phyloP scores from a whole-genome alignment of 176 grass and related monocot species.

The Avena eriantha region DNA sequence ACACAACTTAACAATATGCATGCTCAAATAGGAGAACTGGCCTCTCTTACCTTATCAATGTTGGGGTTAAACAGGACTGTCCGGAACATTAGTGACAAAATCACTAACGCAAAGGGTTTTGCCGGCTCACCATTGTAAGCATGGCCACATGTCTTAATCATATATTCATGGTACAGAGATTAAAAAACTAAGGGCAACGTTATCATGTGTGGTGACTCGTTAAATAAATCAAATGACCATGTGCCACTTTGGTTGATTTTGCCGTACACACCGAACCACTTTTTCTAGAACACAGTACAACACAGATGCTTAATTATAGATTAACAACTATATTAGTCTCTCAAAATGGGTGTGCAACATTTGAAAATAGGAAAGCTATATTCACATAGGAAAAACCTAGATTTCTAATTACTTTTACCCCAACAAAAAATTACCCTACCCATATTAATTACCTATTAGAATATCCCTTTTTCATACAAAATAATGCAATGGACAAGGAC shows the following conservation, averaged over 20 bases:
- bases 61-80: no score
- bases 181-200: no score
- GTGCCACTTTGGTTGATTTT: not conserved
- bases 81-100: no score
- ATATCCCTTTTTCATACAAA: not conserved
- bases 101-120: no score
- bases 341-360: not conserved
- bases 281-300: no score
- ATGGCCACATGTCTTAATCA: no score
- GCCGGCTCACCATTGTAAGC: no score
- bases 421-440: no score
- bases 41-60: no score
- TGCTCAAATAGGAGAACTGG: no score
- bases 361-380: not conserved
- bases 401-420: not conserved
- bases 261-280: not conserved
- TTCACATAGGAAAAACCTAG: not conserved
- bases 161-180: no score
- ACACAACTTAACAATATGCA: no score
- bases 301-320: not conserved
- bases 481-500: not conserved
- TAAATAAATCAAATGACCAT: not conserved
- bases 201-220: not conserved
- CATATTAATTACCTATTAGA: not conserved
- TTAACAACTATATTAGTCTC: not conserved